Conservation (phyloP, 2,329 filamentous ascomycete species). For the Periconia macrospinosa region DNA sequence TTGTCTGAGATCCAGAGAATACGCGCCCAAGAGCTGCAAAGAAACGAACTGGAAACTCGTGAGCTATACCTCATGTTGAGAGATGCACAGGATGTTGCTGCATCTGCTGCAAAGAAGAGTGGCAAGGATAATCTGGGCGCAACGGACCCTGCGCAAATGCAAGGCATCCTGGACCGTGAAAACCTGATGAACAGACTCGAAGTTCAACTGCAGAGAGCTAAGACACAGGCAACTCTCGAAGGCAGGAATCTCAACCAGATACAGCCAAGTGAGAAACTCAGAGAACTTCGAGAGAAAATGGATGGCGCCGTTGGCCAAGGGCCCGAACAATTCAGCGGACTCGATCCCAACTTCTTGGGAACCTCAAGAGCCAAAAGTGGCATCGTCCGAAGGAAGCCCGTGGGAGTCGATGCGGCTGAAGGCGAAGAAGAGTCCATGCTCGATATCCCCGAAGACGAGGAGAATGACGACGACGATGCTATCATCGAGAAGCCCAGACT, state of each 20-base stretch:
- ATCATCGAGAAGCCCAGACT: conserved; percentile 79
- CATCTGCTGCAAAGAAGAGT: conserved; percentile 73
- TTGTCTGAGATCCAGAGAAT: conserved; percentile 83
- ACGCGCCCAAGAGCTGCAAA: conserved; percentile 85
- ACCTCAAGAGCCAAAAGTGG: conserved; percentile 46
- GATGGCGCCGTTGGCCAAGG: conserved; percentile 61
- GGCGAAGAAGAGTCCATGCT: conserved; percentile 38
- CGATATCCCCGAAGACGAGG: conserved; percentile 48
- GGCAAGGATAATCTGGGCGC: conserved; percentile 57
- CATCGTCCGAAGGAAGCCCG: conserved; percentile 42
- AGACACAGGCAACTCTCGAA: conserved; percentile 96
- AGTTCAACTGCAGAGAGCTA: conserved; percentile 93
- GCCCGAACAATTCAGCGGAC: conserved; percentile 50
- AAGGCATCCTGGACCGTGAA: conserved; percentile 91
- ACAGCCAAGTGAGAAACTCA: conserved; percentile 86
- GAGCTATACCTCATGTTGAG: conserved; percentile 98
- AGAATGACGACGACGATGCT: conserved; percentile 62
- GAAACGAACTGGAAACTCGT: conserved; percentile 93
- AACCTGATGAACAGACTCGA: conserved; percentile 90
- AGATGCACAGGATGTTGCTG: conserved; percentile 94
- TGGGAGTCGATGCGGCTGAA: conserved; percentile 44
- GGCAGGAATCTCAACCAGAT: conserved; percentile 84
- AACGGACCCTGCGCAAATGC: conserved; percentile 74
- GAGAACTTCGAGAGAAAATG: conserved; percentile 94
- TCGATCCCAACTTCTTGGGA: conserved; percentile 71